Conservation (phyloP, 2,329 filamentous ascomycete genomes). For the Cladorrhinum sp. region DNA sequence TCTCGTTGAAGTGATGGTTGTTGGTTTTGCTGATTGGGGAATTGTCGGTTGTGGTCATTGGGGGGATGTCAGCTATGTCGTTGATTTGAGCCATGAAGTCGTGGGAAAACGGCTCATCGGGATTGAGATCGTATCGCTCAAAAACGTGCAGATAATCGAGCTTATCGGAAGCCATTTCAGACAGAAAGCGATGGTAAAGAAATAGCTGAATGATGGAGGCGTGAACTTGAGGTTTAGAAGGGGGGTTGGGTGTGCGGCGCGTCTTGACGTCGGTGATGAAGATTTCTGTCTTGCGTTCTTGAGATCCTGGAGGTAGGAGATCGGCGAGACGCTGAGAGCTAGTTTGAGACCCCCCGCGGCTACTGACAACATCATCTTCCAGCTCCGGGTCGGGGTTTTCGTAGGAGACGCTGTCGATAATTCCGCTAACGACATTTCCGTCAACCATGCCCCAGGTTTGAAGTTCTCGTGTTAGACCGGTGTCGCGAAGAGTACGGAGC, state of each 20-base stretch:
- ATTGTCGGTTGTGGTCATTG: slow-evolving; percentile 40
- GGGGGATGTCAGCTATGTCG: slow-evolving; percentile 63
- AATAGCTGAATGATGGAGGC: slow-evolving; percentile 85
- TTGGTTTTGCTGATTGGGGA: background rate
- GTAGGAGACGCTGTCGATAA: slow-evolving; percentile 84
- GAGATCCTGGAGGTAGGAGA: slow-evolving; percentile 24
- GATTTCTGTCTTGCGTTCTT: slow-evolving; percentile 29
- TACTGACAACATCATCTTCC: slow-evolving; percentile 55
- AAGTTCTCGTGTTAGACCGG: slow-evolving; percentile 70
- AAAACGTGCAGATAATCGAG: slow-evolving; percentile 70
- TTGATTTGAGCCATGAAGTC: slow-evolving; percentile 73
- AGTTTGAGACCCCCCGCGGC: slow-evolving; percentile 33
- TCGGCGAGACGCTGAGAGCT: slow-evolving; percentile 33
- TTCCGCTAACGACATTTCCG: slow-evolving; percentile 78
- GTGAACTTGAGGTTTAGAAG: slow-evolving; percentile 62
- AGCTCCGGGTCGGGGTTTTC: slow-evolving; percentile 70
- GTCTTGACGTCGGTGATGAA: slow-evolving; percentile 93
- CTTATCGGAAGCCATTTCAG: slow-evolving; percentile 66
- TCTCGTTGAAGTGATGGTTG: slow-evolving; percentile 43
- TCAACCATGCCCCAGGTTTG: slow-evolving; percentile 84
- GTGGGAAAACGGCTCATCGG: slow-evolving; percentile 68
- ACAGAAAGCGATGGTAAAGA: slow-evolving; percentile 83
- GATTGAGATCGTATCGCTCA: slow-evolving; percentile 66
- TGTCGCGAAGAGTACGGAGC: slow-evolving; percentile 67
- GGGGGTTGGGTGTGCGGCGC: slow-evolving; percentile 60